phyloP scores from a whole-genome alignment of 1,139 yeast genomes.

The Suhomyces yuchorum region DNA sequence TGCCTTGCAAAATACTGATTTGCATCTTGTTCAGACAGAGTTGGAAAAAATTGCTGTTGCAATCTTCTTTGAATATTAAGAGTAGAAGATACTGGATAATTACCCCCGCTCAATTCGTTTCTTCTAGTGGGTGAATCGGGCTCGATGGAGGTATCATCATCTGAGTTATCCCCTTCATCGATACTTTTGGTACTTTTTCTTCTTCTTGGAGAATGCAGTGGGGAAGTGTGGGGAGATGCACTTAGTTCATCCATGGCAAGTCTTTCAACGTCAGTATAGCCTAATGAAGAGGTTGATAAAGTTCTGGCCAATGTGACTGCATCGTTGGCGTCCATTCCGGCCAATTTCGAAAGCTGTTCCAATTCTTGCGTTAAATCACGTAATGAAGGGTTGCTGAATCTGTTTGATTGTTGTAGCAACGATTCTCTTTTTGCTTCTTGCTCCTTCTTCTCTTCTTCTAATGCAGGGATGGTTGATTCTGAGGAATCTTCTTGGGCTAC shows the following conservation, averaged over 20 bases:
- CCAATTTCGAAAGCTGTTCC: constrained; percentile 64
- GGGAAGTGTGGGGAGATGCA: constrained; percentile 20
- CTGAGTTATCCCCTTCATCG: constrained; percentile 10
- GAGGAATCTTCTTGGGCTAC: constrained; percentile 8
- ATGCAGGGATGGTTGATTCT: constrained; percentile 11
- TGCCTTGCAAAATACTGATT: neutral
- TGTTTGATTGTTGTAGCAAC: constrained; percentile 13
- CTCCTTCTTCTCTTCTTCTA: constrained; percentile 5
- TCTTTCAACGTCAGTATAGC: constrained; percentile 55
- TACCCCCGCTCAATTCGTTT: neutral
- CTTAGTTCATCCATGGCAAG: constrained; percentile 46
- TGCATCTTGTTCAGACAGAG: constrained; percentile 7
- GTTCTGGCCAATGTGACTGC: constrained; percentile 77
- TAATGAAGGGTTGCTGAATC: constrained; percentile 55
- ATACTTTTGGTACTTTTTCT: constrained; percentile 5
- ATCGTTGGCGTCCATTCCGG: constrained; percentile 73
- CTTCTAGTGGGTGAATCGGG: constrained; percentile 16
- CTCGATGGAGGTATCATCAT: constrained; percentile 12
- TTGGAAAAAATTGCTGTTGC: constrained; percentile 19
- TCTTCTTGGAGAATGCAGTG: constrained; percentile 17
- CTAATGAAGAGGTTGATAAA: constrained; percentile 59
- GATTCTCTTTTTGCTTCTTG: constrained; percentile 14
- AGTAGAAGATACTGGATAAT: constrained; percentile 14
- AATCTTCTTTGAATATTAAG: constrained; percentile 20
- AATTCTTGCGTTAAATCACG: constrained; percentile 68